These are phyloP conservation scores for Bidens hawaiensis DNA, from an alignment of 140 eudicot species.

Conservation along the genomic window DNA sequence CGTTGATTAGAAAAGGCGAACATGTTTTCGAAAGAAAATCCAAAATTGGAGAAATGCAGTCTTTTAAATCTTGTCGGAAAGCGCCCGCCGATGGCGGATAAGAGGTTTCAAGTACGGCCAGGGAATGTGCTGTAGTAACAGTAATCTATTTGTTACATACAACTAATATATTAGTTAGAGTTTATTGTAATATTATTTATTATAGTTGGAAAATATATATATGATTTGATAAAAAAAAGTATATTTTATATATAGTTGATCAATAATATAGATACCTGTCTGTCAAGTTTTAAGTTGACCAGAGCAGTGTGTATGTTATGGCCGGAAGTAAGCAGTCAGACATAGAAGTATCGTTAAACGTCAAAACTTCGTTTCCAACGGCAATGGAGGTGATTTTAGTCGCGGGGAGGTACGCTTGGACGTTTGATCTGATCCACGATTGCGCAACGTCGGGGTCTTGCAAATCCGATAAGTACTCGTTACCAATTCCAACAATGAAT, in stretches of 20 bases:
- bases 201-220: too few species aligned
- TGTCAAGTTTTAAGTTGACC: slow-evolving; percentile 40
- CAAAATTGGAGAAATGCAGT: slow-evolving; percentile 39
- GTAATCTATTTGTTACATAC: slow-evolving; percentile 40
- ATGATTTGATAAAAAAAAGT: too few species aligned
- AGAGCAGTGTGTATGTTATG: slow-evolving; percentile 70
- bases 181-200: too few species aligned
- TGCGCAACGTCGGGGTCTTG: slow-evolving; percentile 53
- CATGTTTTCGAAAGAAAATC: slow-evolving; percentile 62
- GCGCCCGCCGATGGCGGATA: slow-evolving; percentile 86
- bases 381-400: slow-evolving; percentile 76
- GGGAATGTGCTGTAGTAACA: slow-evolving; percentile 86
- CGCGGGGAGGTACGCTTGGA: slow-evolving; percentile 50
- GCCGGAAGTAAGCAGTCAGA: slow-evolving; percentile 68
- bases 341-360: slow-evolving; percentile 57
- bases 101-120: slow-evolving; percentile 61
- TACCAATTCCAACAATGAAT: slow-evolving; percentile 65
- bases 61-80: slow-evolving; percentile 52
- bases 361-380: slow-evolving; percentile 84
- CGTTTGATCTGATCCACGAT: slow-evolving; percentile 72
- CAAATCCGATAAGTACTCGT: slow-evolving; percentile 53
- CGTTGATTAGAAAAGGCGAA: slow-evolving; percentile 77
- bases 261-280: slow-evolving; percentile 6
- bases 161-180: neutral
- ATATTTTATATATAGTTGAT: neutral